Conservation (phyloP, 495 filamentous ascomycete genomes). For the Viridothelium virens region DNA sequence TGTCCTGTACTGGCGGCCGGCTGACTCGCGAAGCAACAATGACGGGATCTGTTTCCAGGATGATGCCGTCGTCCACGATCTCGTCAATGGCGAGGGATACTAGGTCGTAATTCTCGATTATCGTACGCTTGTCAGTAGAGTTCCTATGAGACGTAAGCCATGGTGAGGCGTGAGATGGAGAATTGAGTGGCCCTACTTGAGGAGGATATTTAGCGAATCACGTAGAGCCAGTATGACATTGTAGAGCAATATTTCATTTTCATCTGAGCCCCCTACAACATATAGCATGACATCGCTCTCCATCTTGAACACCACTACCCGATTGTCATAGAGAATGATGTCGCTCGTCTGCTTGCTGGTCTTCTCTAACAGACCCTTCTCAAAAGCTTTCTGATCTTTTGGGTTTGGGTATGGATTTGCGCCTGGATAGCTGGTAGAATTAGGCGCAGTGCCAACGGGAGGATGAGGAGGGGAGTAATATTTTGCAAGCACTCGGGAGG, state of each 20-base stretch:
- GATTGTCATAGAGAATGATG: slow-evolving; percentile 93
- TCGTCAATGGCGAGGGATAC: slow-evolving; percentile 91
- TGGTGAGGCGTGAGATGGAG: background rate
- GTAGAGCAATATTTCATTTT: slow-evolving; percentile 95
- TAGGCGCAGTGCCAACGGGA: slow-evolving; percentile 42
- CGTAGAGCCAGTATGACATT: slow-evolving; percentile 82
- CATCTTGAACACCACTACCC: slow-evolving; percentile 92
- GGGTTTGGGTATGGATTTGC: slow-evolving; percentile 78
- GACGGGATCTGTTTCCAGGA: slow-evolving; percentile 91
- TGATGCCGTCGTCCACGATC: slow-evolving; percentile 92
- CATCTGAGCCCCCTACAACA: slow-evolving; percentile 81
- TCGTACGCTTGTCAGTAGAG: slow-evolving; percentile 92
- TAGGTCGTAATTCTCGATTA: slow-evolving; percentile 93
- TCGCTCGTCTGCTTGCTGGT: slow-evolving; percentile 91
- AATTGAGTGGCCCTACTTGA: slow-evolving; percentile 58
- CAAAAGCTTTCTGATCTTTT: slow-evolving; percentile 89
- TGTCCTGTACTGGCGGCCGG: slow-evolving; percentile 84
- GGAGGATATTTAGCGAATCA: slow-evolving; percentile 81
- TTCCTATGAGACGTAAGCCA: slow-evolving; percentile 48
- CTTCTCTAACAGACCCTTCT: slow-evolving; percentile 92
- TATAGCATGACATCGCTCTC: slow-evolving; percentile 97
- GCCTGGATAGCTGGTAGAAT: slow-evolving; percentile 48
- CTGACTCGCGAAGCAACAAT: slow-evolving; percentile 85
- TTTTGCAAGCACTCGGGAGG: slow-evolving; percentile 84
- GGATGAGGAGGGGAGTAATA: slow-evolving; percentile 89